Percentiles rank a stretch among this genome's conserved stretches.
Evolutionary conservation across 176 grass and related monocot genomes (phyloP).

Genomic region (Triticum timopheevii): DNA sequence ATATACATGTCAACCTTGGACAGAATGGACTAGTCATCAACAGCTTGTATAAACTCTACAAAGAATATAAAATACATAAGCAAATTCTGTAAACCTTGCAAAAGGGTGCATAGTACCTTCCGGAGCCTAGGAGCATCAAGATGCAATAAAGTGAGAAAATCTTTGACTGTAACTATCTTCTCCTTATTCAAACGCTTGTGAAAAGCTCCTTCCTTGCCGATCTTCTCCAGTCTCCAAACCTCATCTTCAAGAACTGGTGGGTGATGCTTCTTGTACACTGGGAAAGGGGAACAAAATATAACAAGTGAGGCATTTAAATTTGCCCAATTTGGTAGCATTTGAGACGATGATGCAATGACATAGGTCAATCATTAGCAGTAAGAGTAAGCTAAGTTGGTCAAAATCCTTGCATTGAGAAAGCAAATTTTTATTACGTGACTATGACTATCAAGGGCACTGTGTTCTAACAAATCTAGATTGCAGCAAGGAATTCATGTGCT

Average conservation of each 20-base stretch:
- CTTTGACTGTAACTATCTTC: conserved; percentile 74
- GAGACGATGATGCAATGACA: not conserved
- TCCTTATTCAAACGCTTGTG: conserved; percentile 84
- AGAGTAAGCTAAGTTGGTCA: not conserved
- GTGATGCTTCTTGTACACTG: conserved; percentile 99
- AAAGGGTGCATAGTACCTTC: conserved; percentile 57
- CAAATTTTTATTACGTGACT: no score
- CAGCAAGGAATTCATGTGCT: not conserved
- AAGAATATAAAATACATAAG: conserved; percentile 19
- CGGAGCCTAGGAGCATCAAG: conserved; percentile 65
- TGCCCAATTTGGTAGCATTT: not conserved
- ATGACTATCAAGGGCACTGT: not conserved
- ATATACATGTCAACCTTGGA: not conserved
- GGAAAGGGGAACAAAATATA: conserved; percentile 7
- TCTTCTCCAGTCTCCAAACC: conserved; percentile 96
- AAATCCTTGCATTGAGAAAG: not conserved
- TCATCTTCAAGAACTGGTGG: conserved; percentile 86
- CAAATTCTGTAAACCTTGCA: conserved; percentile 1
- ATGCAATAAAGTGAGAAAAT: conserved; percentile 73
- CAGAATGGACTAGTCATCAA: not conserved
- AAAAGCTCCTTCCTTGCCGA: conserved; percentile 95
- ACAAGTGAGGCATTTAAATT: conserved; percentile 7
- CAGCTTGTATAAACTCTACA: not conserved
- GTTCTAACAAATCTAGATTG: not conserved
- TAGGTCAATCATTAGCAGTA: not conserved